Conservation (phyloP, 441 rosid species). For the Gossypium trilobum region DNA sequence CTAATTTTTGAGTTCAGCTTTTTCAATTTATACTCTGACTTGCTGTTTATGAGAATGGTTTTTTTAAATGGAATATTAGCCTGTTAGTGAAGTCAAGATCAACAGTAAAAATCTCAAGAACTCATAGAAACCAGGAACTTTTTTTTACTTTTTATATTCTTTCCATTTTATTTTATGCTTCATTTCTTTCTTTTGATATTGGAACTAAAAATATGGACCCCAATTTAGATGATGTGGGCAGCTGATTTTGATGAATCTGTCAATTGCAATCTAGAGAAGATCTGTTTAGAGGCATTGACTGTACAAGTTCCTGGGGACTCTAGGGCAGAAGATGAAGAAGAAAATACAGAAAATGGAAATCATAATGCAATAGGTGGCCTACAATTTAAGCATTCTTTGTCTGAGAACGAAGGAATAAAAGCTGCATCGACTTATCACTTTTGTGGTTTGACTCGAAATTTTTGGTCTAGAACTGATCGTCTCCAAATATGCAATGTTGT, state of each 20-base stretch:
- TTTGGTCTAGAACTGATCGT: constrained; percentile 59
- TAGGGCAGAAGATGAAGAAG: constrained; percentile 36
- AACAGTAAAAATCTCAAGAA: not conserved
- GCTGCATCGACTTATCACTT: constrained; percentile 45
- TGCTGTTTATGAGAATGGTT: not conserved
- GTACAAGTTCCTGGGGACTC: constrained; percentile 43
- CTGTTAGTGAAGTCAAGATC: not conserved
- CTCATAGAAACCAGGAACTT: not conserved
- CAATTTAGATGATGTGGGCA: constrained; percentile 93
- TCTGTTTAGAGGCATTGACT: constrained; percentile 64
- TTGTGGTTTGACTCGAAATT: constrained; percentile 67
- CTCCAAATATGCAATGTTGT: constrained; percentile 40
- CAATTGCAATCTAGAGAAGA: constrained; percentile 44
- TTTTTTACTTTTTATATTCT: not conserved
- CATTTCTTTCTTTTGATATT: not conserved
- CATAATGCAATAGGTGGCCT: constrained; percentile 34
- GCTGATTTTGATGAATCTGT: constrained; percentile 75
- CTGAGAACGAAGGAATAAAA: constrained; percentile 41
- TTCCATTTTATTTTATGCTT: not conserved
- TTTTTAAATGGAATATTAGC: not conserved
- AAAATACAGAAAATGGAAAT: constrained; percentile 32
- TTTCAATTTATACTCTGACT: not conserved
- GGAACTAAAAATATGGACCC: constrained; percentile 7
- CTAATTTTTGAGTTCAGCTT: not conserved
- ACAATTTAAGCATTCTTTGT: constrained; percentile 32